A percentile compares a stretch with the other conserved stretches of the same genome.
Conservation (phyloP, 2,329 filamentous ascomycete genomes). For the Ceratocystis huliohia region DNA sequence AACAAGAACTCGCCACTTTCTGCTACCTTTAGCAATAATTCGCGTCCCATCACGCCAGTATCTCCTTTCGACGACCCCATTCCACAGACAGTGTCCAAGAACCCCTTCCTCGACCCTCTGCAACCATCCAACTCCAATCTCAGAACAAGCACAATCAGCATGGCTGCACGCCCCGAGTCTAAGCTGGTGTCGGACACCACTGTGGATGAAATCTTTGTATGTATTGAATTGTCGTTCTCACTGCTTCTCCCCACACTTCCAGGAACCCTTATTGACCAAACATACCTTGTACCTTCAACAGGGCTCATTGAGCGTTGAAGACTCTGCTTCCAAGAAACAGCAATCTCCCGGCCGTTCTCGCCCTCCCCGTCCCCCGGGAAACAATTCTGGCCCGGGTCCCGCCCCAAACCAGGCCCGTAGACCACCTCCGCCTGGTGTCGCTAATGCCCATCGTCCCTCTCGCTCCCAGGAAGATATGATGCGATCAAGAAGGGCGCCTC, state of each 20-base stretch:
- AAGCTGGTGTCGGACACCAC: constrained; percentile 34
- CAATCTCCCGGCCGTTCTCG: constrained; percentile 26
- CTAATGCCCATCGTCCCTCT: constrained; percentile 55
- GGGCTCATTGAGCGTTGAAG: constrained; percentile 41
- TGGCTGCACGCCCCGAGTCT: constrained; percentile 37
- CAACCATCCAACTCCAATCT: constrained; percentile 8
- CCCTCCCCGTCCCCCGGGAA: constrained; percentile 20
- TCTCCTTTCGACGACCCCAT: constrained; percentile 48
- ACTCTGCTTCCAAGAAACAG: constrained; percentile 49
- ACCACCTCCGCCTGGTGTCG: constrained; percentile 45
- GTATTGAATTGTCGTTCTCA: constrained; percentile 30
- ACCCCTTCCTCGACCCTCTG: constrained; percentile 57
- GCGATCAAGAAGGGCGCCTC: constrained; percentile 34
- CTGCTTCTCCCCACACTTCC: neutral
- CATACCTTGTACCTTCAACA: neutral
- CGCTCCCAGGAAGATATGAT: constrained; percentile 30
- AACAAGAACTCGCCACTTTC: constrained; percentile 50
- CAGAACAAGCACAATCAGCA: constrained; percentile 24
- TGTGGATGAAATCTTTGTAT: constrained; percentile 64
- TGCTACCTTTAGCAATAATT: constrained; percentile 27
- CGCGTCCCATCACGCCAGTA: constrained; percentile 29
- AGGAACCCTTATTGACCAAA: neutral
- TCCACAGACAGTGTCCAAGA: constrained; percentile 52
- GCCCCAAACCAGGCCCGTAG: constrained; percentile 26
- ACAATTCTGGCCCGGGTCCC: constrained; percentile 14